phyloP scores from a whole-genome alignment of 805 yeast species.

The Kluyveromyces wickerhamii region DNA sequence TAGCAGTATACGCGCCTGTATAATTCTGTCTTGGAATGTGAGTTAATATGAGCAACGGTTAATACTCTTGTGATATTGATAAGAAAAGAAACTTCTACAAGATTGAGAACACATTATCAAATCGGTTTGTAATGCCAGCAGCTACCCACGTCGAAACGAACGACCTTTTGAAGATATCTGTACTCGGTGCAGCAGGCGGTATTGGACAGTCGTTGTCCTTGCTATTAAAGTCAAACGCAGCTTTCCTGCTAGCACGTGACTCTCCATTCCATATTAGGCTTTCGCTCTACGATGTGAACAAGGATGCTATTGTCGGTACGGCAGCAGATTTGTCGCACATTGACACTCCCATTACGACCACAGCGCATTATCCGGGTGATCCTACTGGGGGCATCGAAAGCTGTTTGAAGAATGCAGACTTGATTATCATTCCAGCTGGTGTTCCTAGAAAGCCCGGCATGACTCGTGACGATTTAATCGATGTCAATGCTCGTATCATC shows the following conservation, averaged over 20 bases:
- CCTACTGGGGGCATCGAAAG: conserved; percentile 24
- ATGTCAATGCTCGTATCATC: conserved; percentile 76
- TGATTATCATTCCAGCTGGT: conserved; percentile 62
- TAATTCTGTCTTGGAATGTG: too few relatives aligned
- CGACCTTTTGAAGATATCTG: conserved; percentile 54
- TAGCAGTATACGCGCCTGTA: too few relatives aligned
- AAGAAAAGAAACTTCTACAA: too few relatives aligned
- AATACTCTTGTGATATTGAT: too few relatives aligned
- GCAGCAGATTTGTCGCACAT: conserved; percentile 85
- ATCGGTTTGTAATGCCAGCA: conserved; percentile 6
- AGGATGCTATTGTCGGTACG: conserved; percentile 57
- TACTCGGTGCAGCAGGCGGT: conserved; percentile 90
- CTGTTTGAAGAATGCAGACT: conserved; percentile 20
- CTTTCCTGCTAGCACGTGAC: conserved; percentile 24
- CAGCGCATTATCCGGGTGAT: conserved; percentile 49
- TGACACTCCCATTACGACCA: conserved; percentile 54
- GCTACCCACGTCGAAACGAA: not conserved
- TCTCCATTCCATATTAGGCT: conserved; percentile 42
- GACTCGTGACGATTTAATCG: conserved; percentile 86
- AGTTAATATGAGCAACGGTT: too few relatives aligned
- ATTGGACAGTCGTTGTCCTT: conserved; percentile 90
- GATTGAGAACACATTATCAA: too few relatives aligned
- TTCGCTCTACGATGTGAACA: conserved; percentile 78
- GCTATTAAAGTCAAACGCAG: conserved; percentile 50
- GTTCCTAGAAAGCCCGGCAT: conserved; percentile 92